Conservation (phyloP, 805 yeast genomes). For the Spathaspora passalidarum region DNA sequence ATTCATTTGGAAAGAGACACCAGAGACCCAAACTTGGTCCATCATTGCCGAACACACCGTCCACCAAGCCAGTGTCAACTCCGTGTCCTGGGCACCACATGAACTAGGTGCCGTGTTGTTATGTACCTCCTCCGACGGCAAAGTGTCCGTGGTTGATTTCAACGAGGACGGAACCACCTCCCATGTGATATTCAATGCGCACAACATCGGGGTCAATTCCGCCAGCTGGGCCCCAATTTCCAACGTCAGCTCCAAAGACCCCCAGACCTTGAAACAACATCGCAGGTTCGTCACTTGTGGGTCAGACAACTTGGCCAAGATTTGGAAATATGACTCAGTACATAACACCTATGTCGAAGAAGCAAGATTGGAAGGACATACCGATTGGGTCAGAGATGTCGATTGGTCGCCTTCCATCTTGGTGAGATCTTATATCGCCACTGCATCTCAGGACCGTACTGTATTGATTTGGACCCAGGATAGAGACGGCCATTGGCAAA, state of each 20-base stretch:
- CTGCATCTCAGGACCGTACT: constrained; percentile 95
- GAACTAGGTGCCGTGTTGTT: constrained; percentile 91
- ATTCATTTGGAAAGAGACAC: constrained; percentile 83
- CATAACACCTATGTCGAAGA: constrained; percentile 64
- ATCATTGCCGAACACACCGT: constrained; percentile 81
- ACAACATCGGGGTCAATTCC: constrained; percentile 89
- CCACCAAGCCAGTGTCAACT: constrained; percentile 92
- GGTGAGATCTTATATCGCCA: constrained; percentile 84
- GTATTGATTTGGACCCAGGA: constrained; percentile 95
- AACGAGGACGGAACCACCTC: constrained; percentile 82
- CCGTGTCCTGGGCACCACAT: constrained; percentile 96
- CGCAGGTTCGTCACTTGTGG: constrained; percentile 93
- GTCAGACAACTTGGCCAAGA: constrained; percentile 87
- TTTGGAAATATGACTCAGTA: constrained; percentile 73
- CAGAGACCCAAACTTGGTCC: constrained; percentile 81
- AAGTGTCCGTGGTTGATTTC: constrained; percentile 85
- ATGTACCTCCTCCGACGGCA: constrained; percentile 92
- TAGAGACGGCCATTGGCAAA: constrained; percentile 69
- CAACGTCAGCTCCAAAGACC: constrained; percentile 19
- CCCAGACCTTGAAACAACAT: constrained; percentile 34
- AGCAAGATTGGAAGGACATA: constrained; percentile 79
- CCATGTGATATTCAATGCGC: constrained; percentile 69
- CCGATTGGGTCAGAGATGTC: constrained; percentile 98
- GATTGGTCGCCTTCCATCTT: constrained; percentile 95
- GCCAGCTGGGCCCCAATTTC: constrained; percentile 90